Evolutionary conservation across 2,329 filamentous ascomycete genomes (phyloP).

Genomic region (Geosmithia morbida): DNA sequence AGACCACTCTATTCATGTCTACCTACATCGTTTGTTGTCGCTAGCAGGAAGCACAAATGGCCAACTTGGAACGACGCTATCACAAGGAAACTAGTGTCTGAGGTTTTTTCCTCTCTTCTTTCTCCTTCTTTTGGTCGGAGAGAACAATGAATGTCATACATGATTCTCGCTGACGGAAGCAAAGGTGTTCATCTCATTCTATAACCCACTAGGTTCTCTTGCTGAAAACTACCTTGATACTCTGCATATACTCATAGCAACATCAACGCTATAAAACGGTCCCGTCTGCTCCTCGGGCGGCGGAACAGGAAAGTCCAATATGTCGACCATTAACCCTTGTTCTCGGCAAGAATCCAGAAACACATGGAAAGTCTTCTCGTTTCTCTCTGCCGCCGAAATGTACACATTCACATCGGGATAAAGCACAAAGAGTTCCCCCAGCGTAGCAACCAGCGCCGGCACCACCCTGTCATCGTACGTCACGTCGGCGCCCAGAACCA

Average conservation of each 20-base stretch:
- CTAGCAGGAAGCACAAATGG: too few species aligned
- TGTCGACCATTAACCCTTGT: slow-evolving; percentile 25
- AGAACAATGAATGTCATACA: too few species aligned
- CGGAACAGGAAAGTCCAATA: slow-evolving; percentile 26
- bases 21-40: too few species aligned
- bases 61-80: too few species aligned
- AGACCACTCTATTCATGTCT: too few species aligned
- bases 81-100: too few species aligned
- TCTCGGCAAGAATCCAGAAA: slow-evolving; percentile 46
- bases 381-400: slow-evolving; percentile 58
- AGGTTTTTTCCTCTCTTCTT: too few species aligned
- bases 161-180: too few species aligned
- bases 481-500: slow-evolving; percentile 64
- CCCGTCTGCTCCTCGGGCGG: slow-evolving; percentile 31
- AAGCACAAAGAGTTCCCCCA: slow-evolving; percentile 44
- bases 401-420: slow-evolving; percentile 43
- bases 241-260: slow-evolving; percentile 39
- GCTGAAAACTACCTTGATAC: background rate
- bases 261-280: slow-evolving; percentile 48
- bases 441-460: slow-evolving; percentile 47
- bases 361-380: slow-evolving; percentile 49
- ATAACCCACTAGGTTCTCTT: background rate
- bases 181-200: background rate
- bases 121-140: too few species aligned
- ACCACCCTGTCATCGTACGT: slow-evolving; percentile 58